Percentiles rank a stretch among this genome's conserved stretches.
Conservation (phyloP, 768 basidiomycete genomes). For the Hypholoma fasciculare region DNA sequence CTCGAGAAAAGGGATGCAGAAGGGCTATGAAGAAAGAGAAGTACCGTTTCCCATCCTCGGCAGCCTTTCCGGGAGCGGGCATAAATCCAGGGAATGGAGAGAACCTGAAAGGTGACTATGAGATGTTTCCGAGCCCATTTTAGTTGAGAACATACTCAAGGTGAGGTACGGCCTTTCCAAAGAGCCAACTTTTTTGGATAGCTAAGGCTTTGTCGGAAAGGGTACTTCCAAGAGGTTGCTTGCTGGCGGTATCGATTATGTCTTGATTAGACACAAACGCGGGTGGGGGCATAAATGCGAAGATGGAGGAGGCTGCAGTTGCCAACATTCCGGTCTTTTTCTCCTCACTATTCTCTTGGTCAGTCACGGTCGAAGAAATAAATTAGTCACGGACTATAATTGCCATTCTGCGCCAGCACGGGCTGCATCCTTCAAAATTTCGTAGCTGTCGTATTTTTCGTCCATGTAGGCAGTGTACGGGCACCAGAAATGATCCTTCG, state of each 20-base stretch:
- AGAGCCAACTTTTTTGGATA: background rate
- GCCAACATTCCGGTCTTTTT: background rate
- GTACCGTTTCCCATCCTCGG: slow-evolving; percentile 3
- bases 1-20: slow-evolving; percentile 4
- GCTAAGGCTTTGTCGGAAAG: background rate
- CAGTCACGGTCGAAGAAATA: background rate
- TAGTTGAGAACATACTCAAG: background rate
- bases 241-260: background rate
- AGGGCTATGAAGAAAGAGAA: background rate
- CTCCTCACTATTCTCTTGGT: background rate
- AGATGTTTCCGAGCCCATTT: background rate
- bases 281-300: background rate
- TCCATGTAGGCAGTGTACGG: background rate
- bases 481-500: background rate
- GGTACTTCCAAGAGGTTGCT: background rate
- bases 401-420: background rate
- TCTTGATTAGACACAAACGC: background rate
- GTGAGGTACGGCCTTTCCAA: background rate
- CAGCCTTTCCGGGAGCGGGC: background rate
- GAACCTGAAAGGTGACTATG: background rate
- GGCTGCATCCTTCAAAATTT: background rate
- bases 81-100: background rate
- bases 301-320: background rate
- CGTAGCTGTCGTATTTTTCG: background rate
- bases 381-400: background rate